These are phyloP conservation scores for Aureobasidium uvarum DNA, from an alignment of 2,329 filamentous ascomycete genomes.

Conservation along the genomic window DNA sequence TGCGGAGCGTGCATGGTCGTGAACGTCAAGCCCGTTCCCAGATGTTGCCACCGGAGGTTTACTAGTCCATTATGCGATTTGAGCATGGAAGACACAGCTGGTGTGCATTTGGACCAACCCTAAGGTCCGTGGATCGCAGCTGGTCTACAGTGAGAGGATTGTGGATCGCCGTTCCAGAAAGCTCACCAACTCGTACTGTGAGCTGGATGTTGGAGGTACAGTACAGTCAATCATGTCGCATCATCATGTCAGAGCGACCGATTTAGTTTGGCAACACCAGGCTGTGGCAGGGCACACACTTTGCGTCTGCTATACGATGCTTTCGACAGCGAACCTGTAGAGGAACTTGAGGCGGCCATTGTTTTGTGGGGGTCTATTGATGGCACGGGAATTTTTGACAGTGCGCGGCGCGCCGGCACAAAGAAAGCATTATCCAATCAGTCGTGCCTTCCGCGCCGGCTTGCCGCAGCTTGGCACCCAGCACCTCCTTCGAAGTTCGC, in stretches of 20 bases:
- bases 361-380: constrained; percentile 21
- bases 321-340: neutral
- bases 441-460: constrained; percentile 7
- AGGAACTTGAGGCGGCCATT: constrained; percentile 17
- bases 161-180: constrained; percentile 18
- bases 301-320: constrained; percentile 5
- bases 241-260: constrained; percentile 20
- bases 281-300: neutral
- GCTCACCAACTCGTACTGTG: neutral
- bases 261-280: constrained; percentile 13
- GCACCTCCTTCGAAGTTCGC: constrained; percentile 5
- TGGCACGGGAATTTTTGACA: constrained; percentile 13
- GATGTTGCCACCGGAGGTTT: constrained; percentile 22
- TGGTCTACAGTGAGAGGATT: constrained; percentile 1
- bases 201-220: constrained; percentile 7
- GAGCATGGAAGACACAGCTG: constrained; percentile 7
- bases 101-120: constrained; percentile 14
- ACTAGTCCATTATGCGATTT: constrained; percentile 26
- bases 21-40: constrained; percentile 22
- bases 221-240: constrained; percentile 16
- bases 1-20: constrained; percentile 19
- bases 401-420: constrained; percentile 5
- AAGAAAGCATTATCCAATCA: constrained; percentile 16
- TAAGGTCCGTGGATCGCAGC: constrained; percentile 8
- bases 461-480: constrained; percentile 20